These are phyloP conservation scores for Candida vaughaniae DNA, from an alignment of 805 yeast species.

Conservation along the genomic window DNA sequence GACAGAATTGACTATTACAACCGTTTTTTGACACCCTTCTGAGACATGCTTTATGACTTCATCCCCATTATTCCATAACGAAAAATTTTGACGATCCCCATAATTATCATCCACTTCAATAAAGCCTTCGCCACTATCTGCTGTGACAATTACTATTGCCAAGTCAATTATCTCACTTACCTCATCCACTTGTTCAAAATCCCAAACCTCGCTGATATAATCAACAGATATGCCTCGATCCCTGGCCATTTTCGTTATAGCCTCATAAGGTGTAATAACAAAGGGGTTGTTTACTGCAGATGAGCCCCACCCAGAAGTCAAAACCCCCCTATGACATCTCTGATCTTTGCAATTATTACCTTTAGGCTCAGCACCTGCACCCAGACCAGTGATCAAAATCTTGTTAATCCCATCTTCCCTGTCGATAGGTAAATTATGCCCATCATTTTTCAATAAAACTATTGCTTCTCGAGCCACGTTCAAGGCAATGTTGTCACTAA, in stretches of 20 bases:
- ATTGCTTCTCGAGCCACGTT: slow-evolving; percentile 58
- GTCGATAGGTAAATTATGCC: slow-evolving; percentile 51
- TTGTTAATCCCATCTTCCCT: slow-evolving; percentile 41
- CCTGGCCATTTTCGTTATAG: slow-evolving; percentile 47
- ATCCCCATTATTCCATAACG: slow-evolving; percentile 60
- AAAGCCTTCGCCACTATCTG: slow-evolving; percentile 61
- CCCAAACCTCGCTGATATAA: slow-evolving; percentile 45
- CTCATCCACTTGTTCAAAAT: slow-evolving; percentile 42
- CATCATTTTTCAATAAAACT: slow-evolving; percentile 53
- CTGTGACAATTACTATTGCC: slow-evolving; percentile 53
- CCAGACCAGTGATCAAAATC: slow-evolving; percentile 49
- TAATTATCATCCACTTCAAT: slow-evolving; percentile 55
- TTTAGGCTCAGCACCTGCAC: slow-evolving; percentile 49
- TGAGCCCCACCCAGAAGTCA: slow-evolving; percentile 66
- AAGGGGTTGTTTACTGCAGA: slow-evolving; percentile 56
- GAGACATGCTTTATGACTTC: slow-evolving; percentile 50
- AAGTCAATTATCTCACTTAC: slow-evolving; percentile 51
- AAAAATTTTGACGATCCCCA: slow-evolving; percentile 56
- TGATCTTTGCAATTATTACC: slow-evolving; percentile 58
- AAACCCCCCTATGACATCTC: slow-evolving; percentile 50
- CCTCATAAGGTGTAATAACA: slow-evolving; percentile 59
- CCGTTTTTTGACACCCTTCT: slow-evolving; percentile 49
- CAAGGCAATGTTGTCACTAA: slow-evolving; percentile 48
- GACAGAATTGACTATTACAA: slow-evolving; percentile 58
- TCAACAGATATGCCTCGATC: slow-evolving; percentile 47